Conservation (phyloP, 2,329 filamentous ascomycete genomes). For the Diaporthe vexans region DNA sequence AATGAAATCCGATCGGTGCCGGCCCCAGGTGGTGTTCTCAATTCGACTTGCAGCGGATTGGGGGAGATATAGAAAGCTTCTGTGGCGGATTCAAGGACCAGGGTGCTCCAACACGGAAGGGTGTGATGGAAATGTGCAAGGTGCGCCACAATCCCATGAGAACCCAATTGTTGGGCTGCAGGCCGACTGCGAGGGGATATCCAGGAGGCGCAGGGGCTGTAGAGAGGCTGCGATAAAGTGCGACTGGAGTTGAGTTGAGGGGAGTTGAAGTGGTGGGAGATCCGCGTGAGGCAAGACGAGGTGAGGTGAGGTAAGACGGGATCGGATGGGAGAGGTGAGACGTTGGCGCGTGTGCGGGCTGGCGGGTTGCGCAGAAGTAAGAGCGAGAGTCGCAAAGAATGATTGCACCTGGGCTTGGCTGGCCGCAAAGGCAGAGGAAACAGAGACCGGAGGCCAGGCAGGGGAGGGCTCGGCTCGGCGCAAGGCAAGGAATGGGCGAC, state of each 20-base stretch:
- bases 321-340: slow-evolving; percentile 29
- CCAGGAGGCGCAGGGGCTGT: background rate
- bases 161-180: background rate
- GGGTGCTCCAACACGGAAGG: slow-evolving; percentile 7
- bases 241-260: background rate
- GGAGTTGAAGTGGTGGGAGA: background rate
- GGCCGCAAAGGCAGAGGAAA: slow-evolving; percentile 3
- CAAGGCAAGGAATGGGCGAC: slow-evolving; percentile 7
- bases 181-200: background rate
- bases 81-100: slow-evolving; percentile 22
- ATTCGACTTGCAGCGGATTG: slow-evolving; percentile 3
- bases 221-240: background rate
- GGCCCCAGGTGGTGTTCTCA: slow-evolving; percentile 2
- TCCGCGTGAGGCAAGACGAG: background rate
- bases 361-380: slow-evolving; percentile 31
- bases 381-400: slow-evolving; percentile 15
- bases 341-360: slow-evolving; percentile 17
- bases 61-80: slow-evolving; percentile 24
- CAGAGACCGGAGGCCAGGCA: slow-evolving; percentile 3
- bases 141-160: slow-evolving; percentile 18
- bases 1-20: slow-evolving; percentile 5
- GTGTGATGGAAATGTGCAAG: background rate
- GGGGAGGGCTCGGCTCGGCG: slow-evolving; percentile 32
- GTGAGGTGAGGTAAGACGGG: slow-evolving; percentile 15
- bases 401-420: slow-evolving; percentile 24